These are phyloP conservation scores for Corylus americana DNA, from an alignment of 306 rosid genomes.

Conservation along the genomic window DNA sequence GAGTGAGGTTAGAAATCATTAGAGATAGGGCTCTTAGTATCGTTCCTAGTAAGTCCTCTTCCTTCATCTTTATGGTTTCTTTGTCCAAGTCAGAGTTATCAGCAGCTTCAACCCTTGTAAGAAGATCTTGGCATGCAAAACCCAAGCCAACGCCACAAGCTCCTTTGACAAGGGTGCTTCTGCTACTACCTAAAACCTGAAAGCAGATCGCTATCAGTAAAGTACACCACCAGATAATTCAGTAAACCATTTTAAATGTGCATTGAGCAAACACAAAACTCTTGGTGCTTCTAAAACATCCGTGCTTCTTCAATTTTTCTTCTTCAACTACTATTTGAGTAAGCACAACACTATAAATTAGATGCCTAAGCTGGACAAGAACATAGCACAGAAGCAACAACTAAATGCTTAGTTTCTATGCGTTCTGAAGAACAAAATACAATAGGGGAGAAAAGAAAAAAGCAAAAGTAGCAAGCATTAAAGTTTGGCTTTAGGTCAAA, in stretches of 20 bases:
- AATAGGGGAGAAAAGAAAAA: neutral
- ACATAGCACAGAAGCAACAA: slow-evolving; percentile 5
- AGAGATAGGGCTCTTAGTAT: slow-evolving; percentile 58
- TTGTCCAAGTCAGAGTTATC: slow-evolving; percentile 46
- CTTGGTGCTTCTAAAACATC: neutral
- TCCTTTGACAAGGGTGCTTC: slow-evolving; percentile 87
- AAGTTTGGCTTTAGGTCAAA: too few species aligned
- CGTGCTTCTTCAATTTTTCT: neutral
- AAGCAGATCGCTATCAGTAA: slow-evolving; percentile 29
- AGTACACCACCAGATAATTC: slow-evolving; percentile 23
- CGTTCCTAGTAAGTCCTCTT: slow-evolving; percentile 61
- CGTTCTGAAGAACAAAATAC: neutral
- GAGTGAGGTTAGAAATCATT: slow-evolving; percentile 54
- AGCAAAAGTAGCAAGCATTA: too few species aligned
- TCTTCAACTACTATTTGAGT: neutral
- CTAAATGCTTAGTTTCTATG: neutral
- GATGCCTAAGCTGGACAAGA: neutral
- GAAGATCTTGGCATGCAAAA: slow-evolving; percentile 85
- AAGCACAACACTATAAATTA: neutral
- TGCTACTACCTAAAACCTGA: slow-evolving; percentile 72
- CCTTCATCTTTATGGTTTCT: slow-evolving; percentile 50
- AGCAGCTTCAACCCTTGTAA: slow-evolving; percentile 63
- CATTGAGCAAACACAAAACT: neutral
- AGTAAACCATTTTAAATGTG: neutral
- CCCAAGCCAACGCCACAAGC: slow-evolving; percentile 97